These are phyloP conservation scores for Fusarium devonianum DNA, from an alignment of 2,329 filamentous ascomycete genomes.

Conservation along the genomic window DNA sequence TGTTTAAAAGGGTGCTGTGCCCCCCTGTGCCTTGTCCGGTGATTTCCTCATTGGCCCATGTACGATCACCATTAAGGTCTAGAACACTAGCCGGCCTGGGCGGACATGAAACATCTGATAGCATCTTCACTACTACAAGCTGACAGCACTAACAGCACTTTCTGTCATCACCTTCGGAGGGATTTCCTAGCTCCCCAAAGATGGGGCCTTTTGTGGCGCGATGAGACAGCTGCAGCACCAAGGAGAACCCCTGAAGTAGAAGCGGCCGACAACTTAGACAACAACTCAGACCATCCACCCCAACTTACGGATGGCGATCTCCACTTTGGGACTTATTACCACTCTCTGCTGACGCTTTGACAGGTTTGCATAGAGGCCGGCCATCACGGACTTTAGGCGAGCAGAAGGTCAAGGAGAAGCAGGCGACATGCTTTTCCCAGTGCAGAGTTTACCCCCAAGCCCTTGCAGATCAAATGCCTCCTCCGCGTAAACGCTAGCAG, in stretches of 20 bases:
- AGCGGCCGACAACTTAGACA: conserved; percentile 9
- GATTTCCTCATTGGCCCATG: conserved; percentile 26
- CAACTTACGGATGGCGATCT: too few relatives aligned
- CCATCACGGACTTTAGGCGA: too few relatives aligned
- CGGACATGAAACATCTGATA: background rate
- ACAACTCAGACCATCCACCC: background rate
- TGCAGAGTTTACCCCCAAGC: too few relatives aligned
- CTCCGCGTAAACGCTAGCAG: too few relatives aligned
- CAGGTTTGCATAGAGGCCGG: too few relatives aligned
- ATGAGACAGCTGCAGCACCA: conserved; percentile 4
- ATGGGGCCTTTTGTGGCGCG: conserved; percentile 25
- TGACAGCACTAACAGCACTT: background rate
- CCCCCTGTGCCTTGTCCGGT: conserved; percentile 16
- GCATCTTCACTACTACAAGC: accelerated
- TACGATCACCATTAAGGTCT: conserved; percentile 12
- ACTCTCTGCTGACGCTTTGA: too few relatives aligned
- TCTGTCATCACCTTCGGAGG: background rate
- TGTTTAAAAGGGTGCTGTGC: conserved; percentile 1
- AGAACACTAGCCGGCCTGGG: conserved; percentile 18
- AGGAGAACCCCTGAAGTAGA: conserved; percentile 19
- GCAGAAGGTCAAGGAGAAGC: too few relatives aligned
- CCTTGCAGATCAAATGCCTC: too few relatives aligned
- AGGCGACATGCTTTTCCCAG: too few relatives aligned
- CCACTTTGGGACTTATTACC: too few relatives aligned
- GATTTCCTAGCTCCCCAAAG: conserved; percentile 4